phyloP scores from a whole-genome alignment of 768 basidiomycete genomes.

The Tricholoma furcatifolium region DNA sequence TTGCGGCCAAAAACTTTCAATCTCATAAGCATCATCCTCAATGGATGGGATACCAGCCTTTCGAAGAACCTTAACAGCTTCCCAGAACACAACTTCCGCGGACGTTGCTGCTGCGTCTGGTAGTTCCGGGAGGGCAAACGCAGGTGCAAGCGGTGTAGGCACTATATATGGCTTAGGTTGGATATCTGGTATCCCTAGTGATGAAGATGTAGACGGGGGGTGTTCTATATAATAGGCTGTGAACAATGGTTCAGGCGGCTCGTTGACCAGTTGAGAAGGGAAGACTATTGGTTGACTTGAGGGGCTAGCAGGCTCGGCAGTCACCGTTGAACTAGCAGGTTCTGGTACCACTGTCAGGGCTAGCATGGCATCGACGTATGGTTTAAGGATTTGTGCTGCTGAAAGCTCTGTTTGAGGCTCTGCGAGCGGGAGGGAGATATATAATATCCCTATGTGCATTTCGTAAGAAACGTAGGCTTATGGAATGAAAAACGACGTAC shows the following conservation, averaged over 20 bases:
- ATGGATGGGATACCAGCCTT: slow-evolving; percentile 1
- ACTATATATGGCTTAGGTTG: slow-evolving; percentile 15
- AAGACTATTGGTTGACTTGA: slow-evolving; percentile 10
- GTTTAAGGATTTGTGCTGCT: slow-evolving; percentile 44
- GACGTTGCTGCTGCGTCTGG: slow-evolving; percentile 55
- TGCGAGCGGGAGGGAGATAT: slow-evolving; percentile 52
- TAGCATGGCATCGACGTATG: slow-evolving; percentile 57
- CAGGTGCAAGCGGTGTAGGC: slow-evolving; percentile 28
- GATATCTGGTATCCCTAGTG: not conserved
- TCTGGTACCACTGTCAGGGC: slow-evolving; percentile 18
- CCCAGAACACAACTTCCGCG: slow-evolving; percentile 62
- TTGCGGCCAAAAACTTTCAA: slow-evolving; percentile 19
- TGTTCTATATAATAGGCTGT: slow-evolving; percentile 56
- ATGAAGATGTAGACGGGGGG: slow-evolving; percentile 10
- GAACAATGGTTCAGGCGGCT: slow-evolving; percentile 42
- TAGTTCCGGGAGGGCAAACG: slow-evolving; percentile 43
- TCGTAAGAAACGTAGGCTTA: not conserved
- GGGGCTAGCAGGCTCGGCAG: slow-evolving; percentile 2
- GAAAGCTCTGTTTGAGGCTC: slow-evolving; percentile 17
- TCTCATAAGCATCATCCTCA: not conserved
- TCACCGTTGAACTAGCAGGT: not conserved
- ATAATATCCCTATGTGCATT: slow-evolving; percentile 51
- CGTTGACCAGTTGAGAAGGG: slow-evolving; percentile 1
- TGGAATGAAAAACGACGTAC: slow-evolving; percentile 40
- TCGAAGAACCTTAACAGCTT: slow-evolving; percentile 31